Percentiles rank a stretch among this genome's conserved stretches.
Evolutionary conservation across 495 filamentous ascomycete species (phyloP).

Genomic region (Penicillium turbatum): DNA sequence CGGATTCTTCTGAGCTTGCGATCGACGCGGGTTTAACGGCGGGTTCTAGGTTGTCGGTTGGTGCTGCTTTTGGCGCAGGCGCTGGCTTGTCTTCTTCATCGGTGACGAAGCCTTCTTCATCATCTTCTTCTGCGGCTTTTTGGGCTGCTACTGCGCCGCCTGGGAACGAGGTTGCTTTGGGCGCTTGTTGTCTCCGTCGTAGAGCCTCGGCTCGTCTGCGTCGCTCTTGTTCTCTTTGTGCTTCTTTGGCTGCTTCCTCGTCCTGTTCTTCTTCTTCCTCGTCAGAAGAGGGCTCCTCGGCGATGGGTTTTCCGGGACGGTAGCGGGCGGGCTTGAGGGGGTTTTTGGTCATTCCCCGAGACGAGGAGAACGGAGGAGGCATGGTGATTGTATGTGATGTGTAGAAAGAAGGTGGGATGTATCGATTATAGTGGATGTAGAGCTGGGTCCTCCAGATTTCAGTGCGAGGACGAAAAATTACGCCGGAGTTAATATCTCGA

Average conservation of each 20-base stretch:
- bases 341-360: conserved; percentile 94
- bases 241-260: conserved; percentile 50
- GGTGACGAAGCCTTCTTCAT: conserved; percentile 74
- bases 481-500: conserved; percentile 19
- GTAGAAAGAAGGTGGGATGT: not conserved
- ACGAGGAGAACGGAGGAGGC: conserved; percentile 53
- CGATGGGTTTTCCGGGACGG: conserved; percentile 76
- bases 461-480: conserved; percentile 17
- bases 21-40: conserved; percentile 1
- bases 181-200: conserved; percentile 40
- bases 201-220: conserved; percentile 30
- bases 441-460: conserved; percentile 18
- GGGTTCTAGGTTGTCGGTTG: conserved; percentile 9
- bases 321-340: conserved; percentile 72
- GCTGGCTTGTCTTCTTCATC: conserved; percentile 49
- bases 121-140: conserved; percentile 39
- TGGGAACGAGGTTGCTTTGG: conserved; percentile 61
- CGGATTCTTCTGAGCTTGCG: conserved; percentile 57
- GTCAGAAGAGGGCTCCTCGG: conserved; percentile 60
- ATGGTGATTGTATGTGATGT: conserved; percentile 44
- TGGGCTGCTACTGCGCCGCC: conserved; percentile 33
- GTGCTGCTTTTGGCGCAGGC: conserved; percentile 32
- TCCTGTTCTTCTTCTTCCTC: conserved; percentile 48
- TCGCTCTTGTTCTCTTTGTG: conserved; percentile 36
- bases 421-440: conserved; percentile 18